phyloP scores from a whole-genome alignment of 257 asterid species.

The Solanum chilense region DNA sequence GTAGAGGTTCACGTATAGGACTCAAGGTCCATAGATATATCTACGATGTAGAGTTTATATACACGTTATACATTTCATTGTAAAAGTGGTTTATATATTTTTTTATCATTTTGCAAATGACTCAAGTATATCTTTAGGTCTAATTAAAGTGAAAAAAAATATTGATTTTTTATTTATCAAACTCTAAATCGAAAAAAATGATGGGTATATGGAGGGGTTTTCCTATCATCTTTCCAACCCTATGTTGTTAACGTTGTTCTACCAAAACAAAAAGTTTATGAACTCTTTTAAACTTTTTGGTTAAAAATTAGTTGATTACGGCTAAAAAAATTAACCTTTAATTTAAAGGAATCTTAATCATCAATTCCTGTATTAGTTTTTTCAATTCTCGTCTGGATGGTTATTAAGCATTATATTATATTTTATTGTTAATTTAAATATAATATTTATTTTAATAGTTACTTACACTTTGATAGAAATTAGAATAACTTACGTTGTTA shows the following conservation, averaged over 20 bases:
- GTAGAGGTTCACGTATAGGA: neutral
- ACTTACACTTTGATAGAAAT: too few relatives aligned
- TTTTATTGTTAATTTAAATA: too few relatives aligned
- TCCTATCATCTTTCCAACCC: neutral
- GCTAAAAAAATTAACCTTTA: neutral
- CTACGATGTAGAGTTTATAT: neutral
- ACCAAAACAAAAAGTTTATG: neutral
- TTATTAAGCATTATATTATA: too few relatives aligned
- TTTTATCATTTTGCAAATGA: fast-evolving
- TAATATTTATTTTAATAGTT: too few relatives aligned
- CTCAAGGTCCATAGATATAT: neutral
- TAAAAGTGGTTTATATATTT: too few relatives aligned
- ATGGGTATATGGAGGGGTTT: neutral
- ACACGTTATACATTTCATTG: too few relatives aligned
- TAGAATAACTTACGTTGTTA: too few relatives aligned
- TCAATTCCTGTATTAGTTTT: neutral
- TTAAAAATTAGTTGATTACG: neutral
- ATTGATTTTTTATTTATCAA: too few relatives aligned
- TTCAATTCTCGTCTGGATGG: neutral
- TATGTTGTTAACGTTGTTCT: neutral
- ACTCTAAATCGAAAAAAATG: too few relatives aligned
- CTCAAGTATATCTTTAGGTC: neutral
- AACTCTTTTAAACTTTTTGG: neutral
- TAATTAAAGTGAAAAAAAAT: neutral
- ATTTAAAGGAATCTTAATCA: neutral